phyloP scores from a whole-genome alignment of 768 basidiomycete genomes.

The Amanita molliuscula region DNA sequence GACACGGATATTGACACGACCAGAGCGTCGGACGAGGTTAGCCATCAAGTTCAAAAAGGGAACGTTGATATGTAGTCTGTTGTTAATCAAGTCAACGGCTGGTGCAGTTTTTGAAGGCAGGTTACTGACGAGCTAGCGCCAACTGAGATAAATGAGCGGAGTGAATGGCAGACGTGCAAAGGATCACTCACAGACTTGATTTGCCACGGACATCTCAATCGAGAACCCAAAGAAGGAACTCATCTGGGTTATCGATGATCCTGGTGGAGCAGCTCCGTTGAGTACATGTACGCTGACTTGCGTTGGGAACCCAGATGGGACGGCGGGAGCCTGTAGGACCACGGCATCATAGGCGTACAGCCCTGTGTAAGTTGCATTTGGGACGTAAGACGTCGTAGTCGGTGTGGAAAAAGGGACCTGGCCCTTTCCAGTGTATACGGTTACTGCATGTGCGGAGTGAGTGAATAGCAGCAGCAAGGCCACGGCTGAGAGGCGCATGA shows the following conservation, averaged over 20 bases:
- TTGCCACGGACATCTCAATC: slow-evolving; percentile 66
- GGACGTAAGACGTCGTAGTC: slow-evolving; percentile 34
- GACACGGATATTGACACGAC: slow-evolving; percentile 53
- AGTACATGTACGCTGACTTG: slow-evolving; percentile 4
- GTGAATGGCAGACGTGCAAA: not conserved
- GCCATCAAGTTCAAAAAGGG: slow-evolving; percentile 75
- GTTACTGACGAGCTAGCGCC: slow-evolving; percentile 35
- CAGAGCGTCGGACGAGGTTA: slow-evolving; percentile 56
- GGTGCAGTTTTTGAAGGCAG: slow-evolving; percentile 13
- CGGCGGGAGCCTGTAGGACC: slow-evolving; percentile 18
- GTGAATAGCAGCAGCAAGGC: not conserved
- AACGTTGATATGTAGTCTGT: slow-evolving; percentile 35
- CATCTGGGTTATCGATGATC: slow-evolving; percentile 27
- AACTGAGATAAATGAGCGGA: slow-evolving; percentile 19
- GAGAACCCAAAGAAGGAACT: slow-evolving; percentile 68
- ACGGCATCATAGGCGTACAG: slow-evolving; percentile 23
- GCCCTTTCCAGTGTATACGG: slow-evolving; percentile 24
- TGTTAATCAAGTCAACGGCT: not conserved
- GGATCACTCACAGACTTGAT: slow-evolving; percentile 26
- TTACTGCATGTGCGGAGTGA: slow-evolving; percentile 14
- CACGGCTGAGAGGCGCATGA: too few relatives aligned
- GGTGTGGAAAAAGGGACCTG: slow-evolving; percentile 28
- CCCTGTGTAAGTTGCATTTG: slow-evolving; percentile 28
- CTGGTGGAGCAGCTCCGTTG: slow-evolving; percentile 6
- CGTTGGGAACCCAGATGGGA: slow-evolving; percentile 10